phyloP scores from a whole-genome alignment of 1,284 basidiomycete genomes.

The Lentinus polychrous region DNA sequence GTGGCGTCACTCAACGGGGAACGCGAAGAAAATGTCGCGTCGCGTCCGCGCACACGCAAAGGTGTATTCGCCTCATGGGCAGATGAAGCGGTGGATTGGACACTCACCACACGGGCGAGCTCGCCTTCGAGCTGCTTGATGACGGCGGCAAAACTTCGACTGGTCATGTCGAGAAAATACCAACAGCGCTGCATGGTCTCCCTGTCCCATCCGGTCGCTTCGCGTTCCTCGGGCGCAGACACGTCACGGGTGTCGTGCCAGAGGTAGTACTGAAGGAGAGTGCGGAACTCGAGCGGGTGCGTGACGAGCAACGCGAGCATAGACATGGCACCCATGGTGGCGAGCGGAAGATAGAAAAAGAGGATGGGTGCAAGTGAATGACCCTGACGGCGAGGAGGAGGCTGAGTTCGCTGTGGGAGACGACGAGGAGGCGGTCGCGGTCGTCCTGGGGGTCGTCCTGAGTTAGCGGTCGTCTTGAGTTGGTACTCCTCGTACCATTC shows the following conservation, averaged over 20 bases:
- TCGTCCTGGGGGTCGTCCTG: neutral
- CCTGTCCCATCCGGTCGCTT: slow-evolving; percentile 79
- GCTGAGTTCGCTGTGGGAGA: neutral
- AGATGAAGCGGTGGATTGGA: neutral
- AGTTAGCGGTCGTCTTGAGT: neutral
- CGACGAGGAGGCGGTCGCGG: neutral
- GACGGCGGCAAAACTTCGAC: slow-evolving; percentile 87
- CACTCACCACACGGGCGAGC: slow-evolving; percentile 81
- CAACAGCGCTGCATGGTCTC: slow-evolving; percentile 85
- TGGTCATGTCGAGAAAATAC: slow-evolving; percentile 86
- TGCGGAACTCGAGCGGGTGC: slow-evolving; percentile 74
- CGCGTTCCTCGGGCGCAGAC: slow-evolving; percentile 60
- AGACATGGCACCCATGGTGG: slow-evolving; percentile 28
- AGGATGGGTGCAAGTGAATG: neutral
- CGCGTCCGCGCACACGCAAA: neutral
- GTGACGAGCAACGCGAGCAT: slow-evolving; percentile 58
- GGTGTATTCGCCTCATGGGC: neutral
- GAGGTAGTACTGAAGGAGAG: slow-evolving; percentile 71
- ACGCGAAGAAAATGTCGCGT: neutral
- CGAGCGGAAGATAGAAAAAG: slow-evolving; percentile 8
- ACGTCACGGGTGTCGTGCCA: slow-evolving; percentile 83
- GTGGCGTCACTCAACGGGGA: neutral
- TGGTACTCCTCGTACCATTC: neutral
- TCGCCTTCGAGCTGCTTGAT: slow-evolving; percentile 98
- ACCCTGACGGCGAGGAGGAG: neutral